Conservation (phyloP, 805 yeast species). For the Starmerella vitae region DNA sequence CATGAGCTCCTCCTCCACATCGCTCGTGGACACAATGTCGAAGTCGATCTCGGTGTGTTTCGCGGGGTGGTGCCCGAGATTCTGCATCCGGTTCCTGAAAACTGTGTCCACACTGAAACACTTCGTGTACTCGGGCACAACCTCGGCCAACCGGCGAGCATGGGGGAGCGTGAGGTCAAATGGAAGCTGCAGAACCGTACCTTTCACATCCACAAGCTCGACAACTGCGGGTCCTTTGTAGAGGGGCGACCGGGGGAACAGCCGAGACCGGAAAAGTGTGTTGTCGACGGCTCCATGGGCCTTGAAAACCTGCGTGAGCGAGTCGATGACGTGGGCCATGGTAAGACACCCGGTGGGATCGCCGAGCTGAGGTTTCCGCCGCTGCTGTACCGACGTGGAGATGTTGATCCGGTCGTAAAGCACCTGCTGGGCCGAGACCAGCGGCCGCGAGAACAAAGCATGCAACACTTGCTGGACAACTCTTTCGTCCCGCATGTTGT, state of each 20-base stretch:
- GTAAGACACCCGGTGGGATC: conserved; percentile 21
- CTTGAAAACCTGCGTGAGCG: conserved; percentile 49
- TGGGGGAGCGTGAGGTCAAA: conserved; percentile 81
- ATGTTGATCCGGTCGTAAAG: conserved; percentile 44
- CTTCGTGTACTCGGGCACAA: conserved; percentile 41
- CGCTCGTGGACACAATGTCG: conserved; percentile 48
- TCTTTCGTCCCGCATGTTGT: conserved; percentile 73
- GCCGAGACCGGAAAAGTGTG: conserved; percentile 38
- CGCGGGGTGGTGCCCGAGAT: conserved; percentile 45
- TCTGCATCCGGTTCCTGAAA: conserved; percentile 34
- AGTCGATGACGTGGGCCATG: conserved; percentile 47
- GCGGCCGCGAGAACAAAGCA: conserved; percentile 72
- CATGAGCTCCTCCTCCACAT: conserved; percentile 28
- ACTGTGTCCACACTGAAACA: conserved; percentile 68
- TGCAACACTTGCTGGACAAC: conserved; percentile 90
- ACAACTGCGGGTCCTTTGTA: conserved; percentile 54
- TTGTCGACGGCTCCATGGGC: conserved; percentile 82
- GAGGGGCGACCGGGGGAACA: conserved; percentile 74
- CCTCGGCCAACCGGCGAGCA: conserved; percentile 68
- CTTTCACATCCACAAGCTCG: conserved; percentile 72
- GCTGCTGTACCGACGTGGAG: conserved; percentile 2
- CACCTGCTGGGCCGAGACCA: conserved; percentile 70
- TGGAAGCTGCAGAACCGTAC: conserved; percentile 77
- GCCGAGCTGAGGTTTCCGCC: conserved; percentile 10
- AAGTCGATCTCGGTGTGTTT: conserved; percentile 74